Evolutionary conservation across 2,329 filamentous ascomycete species (phyloP).

Genomic region (Fusarium pininemorale): DNA sequence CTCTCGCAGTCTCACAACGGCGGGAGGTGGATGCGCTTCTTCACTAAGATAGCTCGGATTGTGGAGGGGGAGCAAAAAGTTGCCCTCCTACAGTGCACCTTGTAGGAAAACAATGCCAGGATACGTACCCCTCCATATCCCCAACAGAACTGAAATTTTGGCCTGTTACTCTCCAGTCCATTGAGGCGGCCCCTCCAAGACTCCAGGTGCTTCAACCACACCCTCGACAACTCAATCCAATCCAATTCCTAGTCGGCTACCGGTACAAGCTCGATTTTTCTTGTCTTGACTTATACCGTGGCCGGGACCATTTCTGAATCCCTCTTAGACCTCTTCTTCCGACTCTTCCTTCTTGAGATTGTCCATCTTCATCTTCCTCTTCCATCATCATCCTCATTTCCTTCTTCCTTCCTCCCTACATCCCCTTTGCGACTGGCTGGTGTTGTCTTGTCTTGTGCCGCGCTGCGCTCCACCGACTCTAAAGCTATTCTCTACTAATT

Average conservation of each 20-base stretch:
- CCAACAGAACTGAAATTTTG: slow-evolving; percentile 55
- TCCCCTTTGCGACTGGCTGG: slow-evolving; percentile 42
- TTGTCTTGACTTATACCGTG: slow-evolving; percentile 44
- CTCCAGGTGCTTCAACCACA: slow-evolving; percentile 38
- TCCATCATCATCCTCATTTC: slow-evolving; percentile 27
- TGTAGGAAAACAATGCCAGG: slow-evolving; percentile 30
- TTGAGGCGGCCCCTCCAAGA: slow-evolving; percentile 42
- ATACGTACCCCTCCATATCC: slow-evolving; percentile 49
- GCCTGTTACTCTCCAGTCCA: slow-evolving; percentile 42
- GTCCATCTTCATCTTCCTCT: slow-evolving; percentile 40
- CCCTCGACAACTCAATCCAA: slow-evolving; percentile 29
- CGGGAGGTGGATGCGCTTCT: slow-evolving; percentile 31
- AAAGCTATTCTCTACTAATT: slow-evolving; percentile 41
- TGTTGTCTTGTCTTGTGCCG: slow-evolving; percentile 41
- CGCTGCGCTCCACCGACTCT: slow-evolving; percentile 40
- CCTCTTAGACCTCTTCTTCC: slow-evolving; percentile 40
- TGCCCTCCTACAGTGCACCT: slow-evolving; percentile 12
- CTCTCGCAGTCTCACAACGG: slow-evolving; percentile 37
- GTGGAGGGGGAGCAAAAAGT: slow-evolving; percentile 33
- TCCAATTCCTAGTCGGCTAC: slow-evolving; percentile 28
- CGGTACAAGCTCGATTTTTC: slow-evolving; percentile 41
- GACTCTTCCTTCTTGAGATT: slow-evolving; percentile 41
- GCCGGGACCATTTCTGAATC: slow-evolving; percentile 37
- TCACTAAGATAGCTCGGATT: slow-evolving; percentile 39
- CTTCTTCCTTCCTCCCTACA: slow-evolving; percentile 29